Percentiles rank a stretch among this genome's conserved stretches.
Conservation (phyloP, 352 stramenopile genomes). For the Globisporangium nagaii region DNA sequence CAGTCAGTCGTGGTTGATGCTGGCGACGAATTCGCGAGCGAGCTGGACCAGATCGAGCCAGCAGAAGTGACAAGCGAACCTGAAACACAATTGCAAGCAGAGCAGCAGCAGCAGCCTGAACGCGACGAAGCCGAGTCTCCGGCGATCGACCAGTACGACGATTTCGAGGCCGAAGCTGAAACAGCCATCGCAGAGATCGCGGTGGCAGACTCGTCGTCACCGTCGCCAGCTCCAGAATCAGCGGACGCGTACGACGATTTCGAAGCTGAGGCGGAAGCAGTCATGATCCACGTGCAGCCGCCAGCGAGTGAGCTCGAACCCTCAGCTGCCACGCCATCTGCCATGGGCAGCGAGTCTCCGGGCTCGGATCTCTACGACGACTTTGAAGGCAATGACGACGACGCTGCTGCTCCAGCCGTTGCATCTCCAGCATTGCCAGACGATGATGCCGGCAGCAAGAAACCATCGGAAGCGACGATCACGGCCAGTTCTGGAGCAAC, state of each 20-base stretch:
- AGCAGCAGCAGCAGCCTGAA: background rate
- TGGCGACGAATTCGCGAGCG: background rate
- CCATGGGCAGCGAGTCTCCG: background rate
- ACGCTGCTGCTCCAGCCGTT: background rate
- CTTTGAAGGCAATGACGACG: conserved; percentile 5
- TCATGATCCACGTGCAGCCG: background rate
- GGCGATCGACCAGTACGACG: conserved; percentile 3
- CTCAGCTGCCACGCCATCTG: background rate
- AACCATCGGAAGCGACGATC: background rate
- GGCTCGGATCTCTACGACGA: conserved; percentile 7
- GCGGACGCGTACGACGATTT: conserved; percentile 6
- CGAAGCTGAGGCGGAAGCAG: background rate
- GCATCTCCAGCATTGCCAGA: background rate
- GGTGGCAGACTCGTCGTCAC: background rate
- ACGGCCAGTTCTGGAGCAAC: background rate
- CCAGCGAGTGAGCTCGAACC: background rate
- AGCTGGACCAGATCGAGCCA: background rate
- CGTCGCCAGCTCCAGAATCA: background rate
- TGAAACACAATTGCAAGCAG: background rate
- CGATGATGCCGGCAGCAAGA: too few species aligned
- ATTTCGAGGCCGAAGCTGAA: conserved; percentile 2
- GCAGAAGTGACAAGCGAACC: background rate
- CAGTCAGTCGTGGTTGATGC: background rate
- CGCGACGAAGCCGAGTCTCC: background rate
- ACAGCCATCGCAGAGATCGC: background rate